Conservation (phyloP, 2,329 filamentous ascomycete species). For the Parastagonospora avenae region DNA sequence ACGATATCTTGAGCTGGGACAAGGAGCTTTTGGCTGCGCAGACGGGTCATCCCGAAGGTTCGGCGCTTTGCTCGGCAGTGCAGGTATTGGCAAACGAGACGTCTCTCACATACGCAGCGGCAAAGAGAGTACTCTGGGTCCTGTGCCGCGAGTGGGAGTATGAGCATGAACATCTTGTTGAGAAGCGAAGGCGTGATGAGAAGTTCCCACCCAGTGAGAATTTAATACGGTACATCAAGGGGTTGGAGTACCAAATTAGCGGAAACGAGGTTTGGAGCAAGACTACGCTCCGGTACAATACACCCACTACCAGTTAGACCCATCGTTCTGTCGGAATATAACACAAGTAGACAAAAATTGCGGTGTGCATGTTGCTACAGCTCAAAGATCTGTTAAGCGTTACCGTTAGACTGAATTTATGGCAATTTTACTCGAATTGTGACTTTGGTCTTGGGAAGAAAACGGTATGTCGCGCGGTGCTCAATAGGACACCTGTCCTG, state of each 20-base stretch:
- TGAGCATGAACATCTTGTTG: no score
- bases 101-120: conserved; percentile 18
- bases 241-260: conserved; percentile 43
- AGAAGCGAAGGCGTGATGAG: no score
- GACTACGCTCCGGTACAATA: conserved; percentile 25
- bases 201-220: conserved; percentile 9
- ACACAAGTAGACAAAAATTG: no score
- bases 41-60: conserved; percentile 29
- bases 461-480: no score
- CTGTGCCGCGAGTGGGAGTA: conserved; percentile 44
- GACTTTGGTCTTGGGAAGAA: no score
- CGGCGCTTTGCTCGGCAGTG: conserved; percentile 40
- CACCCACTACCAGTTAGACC: no score
- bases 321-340: no score
- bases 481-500: no score
- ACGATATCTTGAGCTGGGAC: conserved; percentile 52
- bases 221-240: conserved; percentile 31
- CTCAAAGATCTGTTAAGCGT: no score
- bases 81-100: conserved; percentile 33
- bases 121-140: conserved; percentile 38
- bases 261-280: conserved; percentile 44
- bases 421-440: no score
- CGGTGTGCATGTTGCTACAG: no score
- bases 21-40: conserved; percentile 40
- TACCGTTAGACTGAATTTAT: no score